Conservation (phyloP, 108 stramenopile species). For the Skeletonema potamos region DNA sequence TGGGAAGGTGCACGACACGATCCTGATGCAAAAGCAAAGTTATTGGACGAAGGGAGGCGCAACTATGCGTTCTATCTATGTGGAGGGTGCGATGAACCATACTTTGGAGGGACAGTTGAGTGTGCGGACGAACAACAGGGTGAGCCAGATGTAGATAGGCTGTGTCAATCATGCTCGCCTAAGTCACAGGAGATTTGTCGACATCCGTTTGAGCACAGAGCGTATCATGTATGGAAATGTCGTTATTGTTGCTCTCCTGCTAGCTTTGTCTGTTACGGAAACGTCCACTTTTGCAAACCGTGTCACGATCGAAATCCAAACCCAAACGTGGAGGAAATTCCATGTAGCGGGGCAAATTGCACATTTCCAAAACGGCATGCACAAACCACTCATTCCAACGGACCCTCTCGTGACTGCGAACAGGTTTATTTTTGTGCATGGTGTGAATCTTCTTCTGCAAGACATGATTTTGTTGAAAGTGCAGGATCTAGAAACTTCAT, state of each 20-base stretch:
- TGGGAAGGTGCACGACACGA: slow-evolving; percentile 7
- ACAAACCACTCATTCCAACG: slow-evolving; percentile 49
- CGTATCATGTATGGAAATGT: slow-evolving; percentile 65
- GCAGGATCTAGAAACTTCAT: slow-evolving; percentile 66
- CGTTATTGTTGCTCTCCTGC: slow-evolving; percentile 70
- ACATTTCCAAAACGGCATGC: slow-evolving; percentile 50
- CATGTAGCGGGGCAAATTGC: slow-evolving; percentile 55
- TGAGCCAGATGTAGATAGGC: slow-evolving; percentile 38
- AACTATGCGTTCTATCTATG: slow-evolving; percentile 71
- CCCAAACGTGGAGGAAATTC: slow-evolving; percentile 36
- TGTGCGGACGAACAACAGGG: slow-evolving; percentile 58
- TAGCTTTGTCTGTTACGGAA: slow-evolving; percentile 61
- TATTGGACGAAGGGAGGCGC: slow-evolving; percentile 47
- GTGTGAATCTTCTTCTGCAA: slow-evolving; percentile 33
- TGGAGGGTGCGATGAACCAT: slow-evolving; percentile 60
- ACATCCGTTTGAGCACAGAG: slow-evolving; percentile 50
- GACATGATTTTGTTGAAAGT: not conserved
- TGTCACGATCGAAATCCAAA: slow-evolving; percentile 60
- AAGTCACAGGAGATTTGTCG: slow-evolving; percentile 51
- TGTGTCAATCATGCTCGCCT: slow-evolving; percentile 59
- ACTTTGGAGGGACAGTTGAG: slow-evolving; percentile 72
- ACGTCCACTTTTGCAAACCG: slow-evolving; percentile 60
- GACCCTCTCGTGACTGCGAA: slow-evolving; percentile 52
- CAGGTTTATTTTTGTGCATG: slow-evolving; percentile 61
- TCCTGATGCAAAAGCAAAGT: not conserved